These are phyloP conservation scores for Lachancea thermotolerans DNA, from an alignment of 805 yeast genomes.

Conservation along the genomic window DNA sequence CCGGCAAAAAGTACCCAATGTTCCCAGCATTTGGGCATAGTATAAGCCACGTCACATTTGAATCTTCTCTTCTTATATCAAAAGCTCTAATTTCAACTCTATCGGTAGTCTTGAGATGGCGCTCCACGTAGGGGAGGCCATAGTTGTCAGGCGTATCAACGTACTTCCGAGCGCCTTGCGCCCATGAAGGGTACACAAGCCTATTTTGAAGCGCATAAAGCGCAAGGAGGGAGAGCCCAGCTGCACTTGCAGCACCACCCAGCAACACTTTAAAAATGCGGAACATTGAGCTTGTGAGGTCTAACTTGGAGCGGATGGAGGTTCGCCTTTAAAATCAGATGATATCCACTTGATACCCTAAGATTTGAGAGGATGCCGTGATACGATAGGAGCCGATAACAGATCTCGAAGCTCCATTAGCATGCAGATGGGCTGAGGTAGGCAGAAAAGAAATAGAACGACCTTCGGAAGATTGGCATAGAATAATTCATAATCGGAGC, in stretches of 20 bases:
- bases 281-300: background rate
- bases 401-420: too few relatives aligned
- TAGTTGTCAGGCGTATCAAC: constrained; percentile 75
- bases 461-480: too few relatives aligned
- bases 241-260: constrained; percentile 39
- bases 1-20: constrained; percentile 83
- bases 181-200: constrained; percentile 75
- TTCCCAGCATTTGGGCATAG: constrained; percentile 94
- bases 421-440: too few relatives aligned
- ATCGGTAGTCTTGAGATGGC: constrained; percentile 59
- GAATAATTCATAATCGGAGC: too few relatives aligned
- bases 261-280: constrained; percentile 28
- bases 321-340: background rate
- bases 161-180: constrained; percentile 61
- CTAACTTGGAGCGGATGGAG: background rate
- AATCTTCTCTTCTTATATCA: constrained; percentile 33
- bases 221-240: constrained; percentile 42
- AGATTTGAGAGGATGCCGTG: too few relatives aligned
- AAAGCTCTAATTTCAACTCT: constrained; percentile 62
- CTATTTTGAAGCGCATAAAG: constrained; percentile 56
- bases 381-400: too few relatives aligned
- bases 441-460: too few relatives aligned
- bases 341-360: background rate
- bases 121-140: constrained; percentile 58
- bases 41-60: constrained; percentile 60